Base-by-base conservation (phyloP, 2,329 filamentous ascomycete genomes). In the Rhynchosporium secalis region DNA sequence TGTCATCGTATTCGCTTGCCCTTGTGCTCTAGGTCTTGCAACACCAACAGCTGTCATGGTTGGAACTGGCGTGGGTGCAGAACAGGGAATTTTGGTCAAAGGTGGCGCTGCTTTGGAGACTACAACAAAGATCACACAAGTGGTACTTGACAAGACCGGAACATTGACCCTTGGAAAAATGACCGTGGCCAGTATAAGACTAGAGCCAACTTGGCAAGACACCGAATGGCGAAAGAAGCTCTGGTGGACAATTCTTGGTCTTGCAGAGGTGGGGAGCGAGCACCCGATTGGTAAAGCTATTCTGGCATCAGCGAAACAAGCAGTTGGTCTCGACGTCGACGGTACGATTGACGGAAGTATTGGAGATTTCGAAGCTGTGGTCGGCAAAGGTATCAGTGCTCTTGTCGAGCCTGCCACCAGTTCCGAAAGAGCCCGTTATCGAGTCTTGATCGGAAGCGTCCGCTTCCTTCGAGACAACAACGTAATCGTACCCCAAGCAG, bases 31-130 rank as follows among this genome's bases (percentile, higher is more conserved):
- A n/a, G 95, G 95, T 61, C 83, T 99, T 20, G 93, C 92, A 29
- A 98, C 95, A 1, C 95, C 95, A 2, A 99, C 95, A 0, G 95
- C 95, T 2, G 93, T 99, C 74, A 98, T 99, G 95, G 95, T 99
- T 36, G 95, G 95, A 48, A 98, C 95, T n/a, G 95, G 95, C 63
- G 87, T 97, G 38, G 95, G 95, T 56, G 95, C 95, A 2, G 91
- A 97, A 76, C 89, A 96, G 70, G 95, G 95, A 29, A 99, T 99
- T 69, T 81, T 99, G n/a, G 92, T 98, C 75, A 99, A 99, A 78
- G 94, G 95, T 60, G 95, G 95, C 61, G 93, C 91, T 46, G 92
- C 93, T 36, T 80, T 99, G 3, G 94, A 99, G 78, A 92, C 86
- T 4, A 90, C 92, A 0, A 98, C 92, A 8, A 94, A 92, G 75